phyloP scores from a whole-genome alignment of 2,329 filamentous ascomycete genomes.

The Apiospora pterosperma region DNA sequence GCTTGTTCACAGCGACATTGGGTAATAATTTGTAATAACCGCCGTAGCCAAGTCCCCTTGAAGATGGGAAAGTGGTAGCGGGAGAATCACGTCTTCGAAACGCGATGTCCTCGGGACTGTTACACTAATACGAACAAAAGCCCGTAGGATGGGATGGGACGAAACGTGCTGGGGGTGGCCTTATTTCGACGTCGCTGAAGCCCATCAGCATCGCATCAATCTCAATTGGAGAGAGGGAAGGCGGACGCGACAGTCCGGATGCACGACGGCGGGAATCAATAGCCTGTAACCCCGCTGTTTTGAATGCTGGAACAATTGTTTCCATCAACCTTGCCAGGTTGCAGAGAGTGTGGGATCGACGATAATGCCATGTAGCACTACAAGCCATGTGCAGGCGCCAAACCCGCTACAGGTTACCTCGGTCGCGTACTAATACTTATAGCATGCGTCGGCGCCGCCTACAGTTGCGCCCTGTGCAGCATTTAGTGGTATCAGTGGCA shows the following conservation, averaged over 20 bases:
- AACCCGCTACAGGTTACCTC: not conserved
- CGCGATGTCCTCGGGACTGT: not conserved
- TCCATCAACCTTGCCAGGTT: not conserved
- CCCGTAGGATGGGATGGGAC: not conserved
- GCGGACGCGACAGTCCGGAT: not conserved
- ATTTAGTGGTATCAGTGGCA: not conserved
- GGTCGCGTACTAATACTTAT: too few species aligned
- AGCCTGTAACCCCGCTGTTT: too few species aligned
- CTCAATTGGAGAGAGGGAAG: not conserved
- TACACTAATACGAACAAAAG: not conserved
- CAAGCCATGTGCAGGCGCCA: not conserved
- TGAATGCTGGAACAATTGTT: not conserved
- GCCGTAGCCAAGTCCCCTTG: not conserved
- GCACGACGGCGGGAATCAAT: not conserved
- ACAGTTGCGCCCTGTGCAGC: not conserved
- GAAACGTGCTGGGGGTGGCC: not conserved
- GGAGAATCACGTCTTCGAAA: not conserved
- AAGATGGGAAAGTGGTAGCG: not conserved
- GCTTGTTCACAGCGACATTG: not conserved
- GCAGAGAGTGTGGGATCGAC: not conserved
- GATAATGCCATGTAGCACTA: not conserved
- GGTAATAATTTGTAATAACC: not conserved
- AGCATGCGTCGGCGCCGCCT: too few species aligned
- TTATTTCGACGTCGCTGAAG: not conserved
- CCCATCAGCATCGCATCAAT: too few species aligned